Conservation (phyloP, 371 early-diverging fungal species). For the Fennellomyces sp. region DNA sequence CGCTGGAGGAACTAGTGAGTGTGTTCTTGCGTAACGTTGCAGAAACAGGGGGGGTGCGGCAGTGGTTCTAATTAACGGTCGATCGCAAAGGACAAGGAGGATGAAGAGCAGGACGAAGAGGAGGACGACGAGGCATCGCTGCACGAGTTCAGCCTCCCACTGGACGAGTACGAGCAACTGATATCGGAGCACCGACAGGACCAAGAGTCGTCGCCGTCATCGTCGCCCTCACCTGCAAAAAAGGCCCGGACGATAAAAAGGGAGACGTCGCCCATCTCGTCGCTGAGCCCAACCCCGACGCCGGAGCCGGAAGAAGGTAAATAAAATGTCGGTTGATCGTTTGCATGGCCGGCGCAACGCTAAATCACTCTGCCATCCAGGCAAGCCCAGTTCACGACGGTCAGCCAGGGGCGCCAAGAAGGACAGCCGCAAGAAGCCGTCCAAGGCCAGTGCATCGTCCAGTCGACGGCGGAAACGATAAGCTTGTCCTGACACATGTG, state of each 20-base stretch:
- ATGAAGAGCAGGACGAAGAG: conserved; percentile 50
- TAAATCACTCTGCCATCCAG: neutral
- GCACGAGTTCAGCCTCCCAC: conserved; percentile 58
- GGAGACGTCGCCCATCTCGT: conserved; percentile 60
- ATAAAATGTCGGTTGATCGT: neutral
- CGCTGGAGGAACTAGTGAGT: conserved; percentile 60
- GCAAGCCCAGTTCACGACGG: conserved; percentile 9
- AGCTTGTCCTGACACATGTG: conserved; percentile 5
- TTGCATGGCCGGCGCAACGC: neutral
- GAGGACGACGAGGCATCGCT: conserved; percentile 39
- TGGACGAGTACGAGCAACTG: conserved; percentile 60
- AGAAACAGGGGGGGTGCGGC: neutral
- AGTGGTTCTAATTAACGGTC: neutral
- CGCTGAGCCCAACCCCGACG: conserved; percentile 57
- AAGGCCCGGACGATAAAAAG: conserved; percentile 46
- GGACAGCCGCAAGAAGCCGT: conserved; percentile 6
- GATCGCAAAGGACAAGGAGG: conserved; percentile 2
- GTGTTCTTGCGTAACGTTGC: neutral
- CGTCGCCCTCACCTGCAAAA: conserved; percentile 42
- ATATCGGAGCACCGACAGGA: conserved; percentile 61
- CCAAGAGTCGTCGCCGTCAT: conserved; percentile 21
- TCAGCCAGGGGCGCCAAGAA: conserved; percentile 7
- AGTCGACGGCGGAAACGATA: conserved; percentile 12
- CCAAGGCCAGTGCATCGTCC: neutral
- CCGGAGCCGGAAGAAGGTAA: conserved; percentile 65